Base-by-base conservation (phyloP, 306 rosid genomes). In the Prunus fruticosa region DNA sequence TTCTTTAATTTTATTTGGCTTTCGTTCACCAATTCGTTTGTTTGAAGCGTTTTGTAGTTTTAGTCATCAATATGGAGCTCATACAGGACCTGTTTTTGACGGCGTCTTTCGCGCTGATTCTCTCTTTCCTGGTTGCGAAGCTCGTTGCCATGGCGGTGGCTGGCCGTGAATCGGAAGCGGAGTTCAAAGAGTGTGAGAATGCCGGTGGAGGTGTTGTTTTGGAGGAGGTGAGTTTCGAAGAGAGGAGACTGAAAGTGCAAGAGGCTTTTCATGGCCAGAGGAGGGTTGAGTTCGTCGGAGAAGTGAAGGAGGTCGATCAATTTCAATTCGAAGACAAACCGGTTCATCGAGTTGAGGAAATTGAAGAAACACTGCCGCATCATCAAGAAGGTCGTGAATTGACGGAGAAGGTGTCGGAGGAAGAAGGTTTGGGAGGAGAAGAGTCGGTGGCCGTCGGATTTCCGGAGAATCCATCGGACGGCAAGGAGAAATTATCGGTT, bases 111-210 rank as follows among this genome's bases (percentile, higher is more conserved):
- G 89, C 90, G 27, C 69, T 91, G 43, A 51, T 91, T 67, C 84
- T 91, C 19, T 87, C 89, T 13, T 66, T 86, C 80, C 58, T 91
- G 22, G 84, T 89, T 12, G 86, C 88, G 13, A 89, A 89, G 69
- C 89, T 91, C 61, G 79, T 90, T 30, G 82, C 89, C 72, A 34
- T 80, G 20, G 89, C 86, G 50, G 34, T 82, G 68, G 76, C 80
- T 25, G 74, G 67, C 71, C 79, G 66, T n/a, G 78, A 71, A 43
- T 43, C 75, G 20, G 75, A 41, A 41, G 76, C 57, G 46, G 49
- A 69, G 22, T 25, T 54, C 53, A 58, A 27, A 18, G 57, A 72
- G n/a, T 45, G 65, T 11, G 67, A 38, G 13, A 43, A 20, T 46
- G 28, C 15, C 3, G 68, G 11, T n/a, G 76, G 82, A 45, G 83